Conservation (phyloP, 768 basidiomycete genomes). For the Collybia nuda region DNA sequence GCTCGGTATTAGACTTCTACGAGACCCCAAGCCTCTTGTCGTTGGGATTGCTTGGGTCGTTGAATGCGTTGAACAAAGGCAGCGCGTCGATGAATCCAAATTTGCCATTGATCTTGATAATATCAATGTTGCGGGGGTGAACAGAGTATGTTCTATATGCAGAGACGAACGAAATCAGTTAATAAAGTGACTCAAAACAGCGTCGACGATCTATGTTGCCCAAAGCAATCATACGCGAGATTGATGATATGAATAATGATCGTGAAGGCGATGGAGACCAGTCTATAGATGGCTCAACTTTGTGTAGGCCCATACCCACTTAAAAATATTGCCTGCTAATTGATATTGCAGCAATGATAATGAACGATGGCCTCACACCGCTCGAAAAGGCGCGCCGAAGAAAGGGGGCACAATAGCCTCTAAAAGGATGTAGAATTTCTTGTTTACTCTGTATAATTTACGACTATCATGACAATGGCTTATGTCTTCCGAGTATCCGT, state of each 20-base stretch:
- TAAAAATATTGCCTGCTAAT: constrained; percentile 8
- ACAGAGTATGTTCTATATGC: constrained; percentile 48
- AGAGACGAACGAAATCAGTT: background rate
- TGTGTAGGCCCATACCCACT: constrained; percentile 30
- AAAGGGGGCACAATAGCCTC: constrained; percentile 23
- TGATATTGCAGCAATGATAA: constrained; percentile 32
- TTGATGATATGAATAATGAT: constrained; percentile 19
- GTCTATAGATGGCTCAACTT: constrained; percentile 44
- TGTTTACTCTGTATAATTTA: background rate
- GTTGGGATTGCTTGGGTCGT: constrained; percentile 92
- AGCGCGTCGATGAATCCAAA: constrained; percentile 60
- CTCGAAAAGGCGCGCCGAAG: constrained; percentile 66
- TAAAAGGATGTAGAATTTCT: background rate
- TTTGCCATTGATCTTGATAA: constrained; percentile 67
- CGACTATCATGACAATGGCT: background rate
- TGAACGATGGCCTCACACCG: constrained; percentile 62
- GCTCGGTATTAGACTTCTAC: constrained; percentile 43
- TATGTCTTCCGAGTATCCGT: too few species aligned
- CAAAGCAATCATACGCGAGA: constrained; percentile 44
- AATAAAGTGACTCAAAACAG: constrained; percentile 30
- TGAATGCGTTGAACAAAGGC: constrained; percentile 73
- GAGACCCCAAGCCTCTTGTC: constrained; percentile 69
- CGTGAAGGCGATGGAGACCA: constrained; percentile 31
- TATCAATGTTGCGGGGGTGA: constrained; percentile 55
- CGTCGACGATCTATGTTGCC: constrained; percentile 77